Evolutionary conservation across 768 basidiomycete genomes (phyloP).

Genomic region (Tricholoma saponaceum): DNA sequence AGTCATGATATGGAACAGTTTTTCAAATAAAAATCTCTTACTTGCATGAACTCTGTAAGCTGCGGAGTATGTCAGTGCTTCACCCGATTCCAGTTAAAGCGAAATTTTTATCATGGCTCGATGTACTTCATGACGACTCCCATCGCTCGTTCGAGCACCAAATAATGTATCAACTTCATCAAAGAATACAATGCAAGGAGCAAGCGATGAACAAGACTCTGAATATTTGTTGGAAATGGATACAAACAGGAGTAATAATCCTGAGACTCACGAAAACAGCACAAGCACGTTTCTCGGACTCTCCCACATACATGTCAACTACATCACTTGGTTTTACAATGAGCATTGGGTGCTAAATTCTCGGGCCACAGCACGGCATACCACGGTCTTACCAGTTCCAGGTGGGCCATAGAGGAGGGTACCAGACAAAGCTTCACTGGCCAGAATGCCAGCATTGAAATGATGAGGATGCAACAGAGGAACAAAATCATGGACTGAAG

Average conservation of each 20-base stretch:
- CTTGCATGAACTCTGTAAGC: constrained; percentile 13
- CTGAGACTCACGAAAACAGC: constrained; percentile 14
- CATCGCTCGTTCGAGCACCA: constrained; percentile 3
- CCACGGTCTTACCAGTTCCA: background rate
- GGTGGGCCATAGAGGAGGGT: background rate
- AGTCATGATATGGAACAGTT: too few relatives aligned
- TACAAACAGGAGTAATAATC: constrained; percentile 16
- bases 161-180: constrained; percentile 79
- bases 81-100: background rate
- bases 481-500: background rate
- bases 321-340: constrained; percentile 15
- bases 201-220: constrained; percentile 70
- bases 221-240: background rate
- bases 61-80: background rate
- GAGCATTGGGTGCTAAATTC: constrained; percentile 16
- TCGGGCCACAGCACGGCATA: background rate
- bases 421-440: background rate
- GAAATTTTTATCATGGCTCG: background rate
- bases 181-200: constrained; percentile 76
- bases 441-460: background rate
- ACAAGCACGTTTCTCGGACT: constrained; percentile 12
- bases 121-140: background rate
- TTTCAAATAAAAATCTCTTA: background rate
- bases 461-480: background rate
- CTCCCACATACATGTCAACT: constrained; percentile 8